These are phyloP conservation scores for Cutaneotrichosporon sp. DNA, from an alignment of 1,284 basidiomycete species.

Conservation along the genomic window DNA sequence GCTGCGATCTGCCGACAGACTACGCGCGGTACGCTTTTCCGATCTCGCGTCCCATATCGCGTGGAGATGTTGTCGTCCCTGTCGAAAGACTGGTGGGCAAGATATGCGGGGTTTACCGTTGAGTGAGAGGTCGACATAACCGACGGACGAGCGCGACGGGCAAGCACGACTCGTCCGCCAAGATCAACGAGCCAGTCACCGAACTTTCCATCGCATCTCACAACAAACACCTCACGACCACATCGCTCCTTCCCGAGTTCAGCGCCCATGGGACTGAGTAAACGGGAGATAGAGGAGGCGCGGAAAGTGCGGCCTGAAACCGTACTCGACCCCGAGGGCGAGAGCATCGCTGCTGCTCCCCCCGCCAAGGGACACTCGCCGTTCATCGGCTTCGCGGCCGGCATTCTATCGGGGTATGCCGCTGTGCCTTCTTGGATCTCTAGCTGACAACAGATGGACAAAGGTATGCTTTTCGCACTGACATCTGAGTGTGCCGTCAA, in stretches of 20 bases:
- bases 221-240: neutral
- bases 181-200: neutral
- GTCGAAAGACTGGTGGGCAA: too few relatives aligned
- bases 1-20: too few relatives aligned
- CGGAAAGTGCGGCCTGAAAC: slow-evolving; percentile 8
- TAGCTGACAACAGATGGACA: slow-evolving; percentile 26
- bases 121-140: neutral
- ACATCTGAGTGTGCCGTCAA: neutral
- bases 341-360: slow-evolving; percentile 10
- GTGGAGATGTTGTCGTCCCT: too few relatives aligned
- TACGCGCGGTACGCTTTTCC: too few relatives aligned
- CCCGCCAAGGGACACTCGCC: slow-evolving; percentile 29
- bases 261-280: neutral
- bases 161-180: neutral
- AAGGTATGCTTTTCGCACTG: slow-evolving; percentile 17
- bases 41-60: too few relatives aligned
- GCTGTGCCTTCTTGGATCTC: too few relatives aligned
- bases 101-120: too few relatives aligned
- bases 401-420: slow-evolving; percentile 40
- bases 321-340: slow-evolving; percentile 17
- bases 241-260: too few relatives aligned
- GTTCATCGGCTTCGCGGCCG: slow-evolving; percentile 45
- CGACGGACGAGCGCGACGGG: neutral
- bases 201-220: neutral
- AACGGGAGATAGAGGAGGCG: neutral